These are phyloP conservation scores for Coprinopsis sp. DNA, from an alignment of 768 basidiomycete species.

Conservation along the genomic window DNA sequence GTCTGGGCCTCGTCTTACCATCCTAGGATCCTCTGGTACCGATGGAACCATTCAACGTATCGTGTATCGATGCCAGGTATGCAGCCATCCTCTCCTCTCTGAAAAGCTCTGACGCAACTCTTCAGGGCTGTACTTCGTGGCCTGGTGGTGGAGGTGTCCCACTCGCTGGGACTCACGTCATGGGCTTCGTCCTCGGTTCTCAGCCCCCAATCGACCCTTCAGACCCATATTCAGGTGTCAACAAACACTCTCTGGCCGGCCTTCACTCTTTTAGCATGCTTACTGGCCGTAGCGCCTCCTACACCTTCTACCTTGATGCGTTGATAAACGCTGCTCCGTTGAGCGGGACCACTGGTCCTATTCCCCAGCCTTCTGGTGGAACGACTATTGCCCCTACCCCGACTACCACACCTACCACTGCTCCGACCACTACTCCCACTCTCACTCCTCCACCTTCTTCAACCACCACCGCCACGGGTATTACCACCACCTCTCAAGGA, in stretches of 20 bases:
- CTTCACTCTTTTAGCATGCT: slow-evolving; percentile 4
- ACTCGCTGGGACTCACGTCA: slow-evolving; percentile 3
- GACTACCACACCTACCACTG: neutral
- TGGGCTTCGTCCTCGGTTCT: slow-evolving; percentile 9
- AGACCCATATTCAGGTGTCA: slow-evolving; percentile 5
- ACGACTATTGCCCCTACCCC: too few relatives aligned
- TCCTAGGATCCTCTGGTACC: slow-evolving; percentile 10
- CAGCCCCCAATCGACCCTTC: slow-evolving; percentile 8
- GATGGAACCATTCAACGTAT: slow-evolving; percentile 10
- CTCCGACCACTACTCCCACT: neutral
- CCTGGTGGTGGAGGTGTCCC: slow-evolving; percentile 9
- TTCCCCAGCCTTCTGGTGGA: neutral
- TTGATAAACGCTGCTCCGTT: slow-evolving; percentile 3
- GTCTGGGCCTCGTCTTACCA: slow-evolving; percentile 5
- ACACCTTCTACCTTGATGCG: slow-evolving; percentile 1
- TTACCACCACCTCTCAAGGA: too few relatives aligned
- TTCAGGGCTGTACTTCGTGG: slow-evolving; percentile 12
- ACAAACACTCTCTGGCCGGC: slow-evolving; percentile 6
- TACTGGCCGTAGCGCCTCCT: neutral
- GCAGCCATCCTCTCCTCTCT: too few relatives aligned
- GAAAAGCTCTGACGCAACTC: neutral
- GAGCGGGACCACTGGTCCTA: neutral
- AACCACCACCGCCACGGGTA: neutral
- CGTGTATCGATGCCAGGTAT: slow-evolving; percentile 13
- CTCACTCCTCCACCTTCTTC: neutral